Conservation (phyloP, 2,329 filamentous ascomycete genomes). For the Torrubiellomyces zombiae region DNA sequence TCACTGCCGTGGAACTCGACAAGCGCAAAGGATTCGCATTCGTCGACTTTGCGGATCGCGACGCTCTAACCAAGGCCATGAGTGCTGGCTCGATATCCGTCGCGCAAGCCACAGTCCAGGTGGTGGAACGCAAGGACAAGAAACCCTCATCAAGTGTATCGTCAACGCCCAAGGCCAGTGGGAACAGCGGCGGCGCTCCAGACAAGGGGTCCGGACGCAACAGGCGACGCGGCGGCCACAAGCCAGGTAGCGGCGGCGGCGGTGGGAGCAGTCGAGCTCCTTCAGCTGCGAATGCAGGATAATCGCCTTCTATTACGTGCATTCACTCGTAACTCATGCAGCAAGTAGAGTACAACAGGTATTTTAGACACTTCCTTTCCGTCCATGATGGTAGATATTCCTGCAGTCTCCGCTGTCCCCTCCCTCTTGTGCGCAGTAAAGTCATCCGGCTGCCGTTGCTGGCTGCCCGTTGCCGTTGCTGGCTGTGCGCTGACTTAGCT, state of each 20-base stretch:
- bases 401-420: too few relatives aligned
- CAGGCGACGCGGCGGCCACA: constrained; percentile 13
- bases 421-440: too few relatives aligned
- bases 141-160: constrained; percentile 14
- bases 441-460: too few relatives aligned
- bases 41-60: constrained; percentile 66
- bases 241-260: constrained; percentile 16
- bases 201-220: constrained; percentile 17
- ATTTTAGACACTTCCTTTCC: too few relatives aligned
- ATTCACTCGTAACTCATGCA: too few relatives aligned
- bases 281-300: too few relatives aligned
- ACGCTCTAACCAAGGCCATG: constrained; percentile 61
- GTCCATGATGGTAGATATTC: too few relatives aligned
- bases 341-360: too few relatives aligned
- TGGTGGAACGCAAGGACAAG: constrained; percentile 64
- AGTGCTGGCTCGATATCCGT: constrained; percentile 67
- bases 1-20: constrained; percentile 78
- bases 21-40: constrained; percentile 92
- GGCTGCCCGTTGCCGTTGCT: too few relatives aligned
- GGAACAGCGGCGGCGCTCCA: constrained; percentile 13
- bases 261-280: constrained; percentile 10
- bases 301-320: too few relatives aligned
- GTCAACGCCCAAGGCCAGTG: constrained; percentile 10
- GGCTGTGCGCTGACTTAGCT: too few relatives aligned
- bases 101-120: constrained; percentile 71